Evolutionary conservation across 106 monocot genomes (phyloP), one percentile per base, ranked within the genome.

Genomic region (Iris macrosiphon): DNA sequence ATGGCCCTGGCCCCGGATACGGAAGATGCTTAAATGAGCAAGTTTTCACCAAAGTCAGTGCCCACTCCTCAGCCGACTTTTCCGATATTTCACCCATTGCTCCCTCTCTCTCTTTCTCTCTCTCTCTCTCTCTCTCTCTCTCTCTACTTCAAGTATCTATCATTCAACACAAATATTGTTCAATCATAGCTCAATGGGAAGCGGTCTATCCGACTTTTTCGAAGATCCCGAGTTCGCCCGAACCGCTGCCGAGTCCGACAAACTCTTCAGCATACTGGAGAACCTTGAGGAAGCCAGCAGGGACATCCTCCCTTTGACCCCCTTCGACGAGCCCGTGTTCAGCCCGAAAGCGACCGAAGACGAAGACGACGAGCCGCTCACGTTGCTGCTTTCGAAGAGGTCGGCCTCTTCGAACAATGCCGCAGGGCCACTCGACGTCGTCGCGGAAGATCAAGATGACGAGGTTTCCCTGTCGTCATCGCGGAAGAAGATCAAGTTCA

Each of bases 211-310:
- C 0, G 76, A 76, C 31, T 59, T 81, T 31, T 76, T 81, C 40
- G 61, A 72, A 4, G 62, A 64, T 19, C 2, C 61, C 13, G 63
- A 68, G 25, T 68, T 72, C 20, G n/a, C n/a, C n/a, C 27, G 62
- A 20, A 17, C n/a, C 47, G 45, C 46, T 30, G 11, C 74, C 22
- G 74, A 60, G 30, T 72, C 73, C 7, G 88, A 75, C n/a, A 65
- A 72, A 55, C 65, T 88, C 19, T 79, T 82, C 65, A 75, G 75
- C 61, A 65, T 88, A 31, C 16, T 88, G 61, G 75, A 73, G 44
- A 56, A 38, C 1, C 51, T 82, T n/a, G 74, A 78, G 30, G 73
- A 74, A 11, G 39, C 27, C 47, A 56, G 19, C 0, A 57, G 32
- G 7, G 72, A 40, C 1, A 17, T 8, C 18, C 21, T 37, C 15